Evolutionary conservation across 2,329 filamentous ascomycete genomes (phyloP).

Genomic region (Claviceps humidiphila): DNA sequence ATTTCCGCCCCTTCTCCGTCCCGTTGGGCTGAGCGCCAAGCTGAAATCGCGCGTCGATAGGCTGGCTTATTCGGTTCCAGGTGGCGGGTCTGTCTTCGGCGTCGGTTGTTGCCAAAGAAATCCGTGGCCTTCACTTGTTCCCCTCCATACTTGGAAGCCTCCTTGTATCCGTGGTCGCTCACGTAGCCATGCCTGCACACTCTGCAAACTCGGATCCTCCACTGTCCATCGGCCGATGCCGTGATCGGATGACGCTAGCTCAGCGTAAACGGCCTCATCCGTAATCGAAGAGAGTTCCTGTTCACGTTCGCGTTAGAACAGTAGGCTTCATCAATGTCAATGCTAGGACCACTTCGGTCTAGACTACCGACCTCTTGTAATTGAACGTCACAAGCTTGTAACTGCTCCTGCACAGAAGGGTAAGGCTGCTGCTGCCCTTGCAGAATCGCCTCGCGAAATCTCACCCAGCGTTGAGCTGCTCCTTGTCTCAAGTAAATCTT

Average conservation of each 20-base stretch:
- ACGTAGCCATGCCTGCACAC: slow-evolving; percentile 46
- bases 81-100: no score
- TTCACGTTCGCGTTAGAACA: neutral
- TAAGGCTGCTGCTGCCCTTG: slow-evolving; percentile 36
- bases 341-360: neutral
- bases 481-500: slow-evolving; percentile 51
- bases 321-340: neutral
- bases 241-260: slow-evolving; percentile 40
- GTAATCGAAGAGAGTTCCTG: slow-evolving; percentile 46
- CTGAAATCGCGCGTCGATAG: no score
- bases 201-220: slow-evolving; percentile 46
- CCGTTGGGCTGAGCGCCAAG: no score
- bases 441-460: slow-evolving; percentile 38
- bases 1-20: neutral
- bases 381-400: slow-evolving; percentile 42
- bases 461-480: slow-evolving; percentile 47
- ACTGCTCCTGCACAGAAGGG: slow-evolving; percentile 31
- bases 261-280: slow-evolving; percentile 44
- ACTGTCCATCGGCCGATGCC: slow-evolving; percentile 46
- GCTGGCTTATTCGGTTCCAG: no score
- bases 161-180: slow-evolving; percentile 13
- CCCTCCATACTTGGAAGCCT: neutral
- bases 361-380: slow-evolving; percentile 37
- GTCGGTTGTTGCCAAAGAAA: no score
- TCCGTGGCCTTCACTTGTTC: no score